Evolutionary conservation across 768 basidiomycete species (phyloP).

Genomic region (Boletus coccyginus): DNA sequence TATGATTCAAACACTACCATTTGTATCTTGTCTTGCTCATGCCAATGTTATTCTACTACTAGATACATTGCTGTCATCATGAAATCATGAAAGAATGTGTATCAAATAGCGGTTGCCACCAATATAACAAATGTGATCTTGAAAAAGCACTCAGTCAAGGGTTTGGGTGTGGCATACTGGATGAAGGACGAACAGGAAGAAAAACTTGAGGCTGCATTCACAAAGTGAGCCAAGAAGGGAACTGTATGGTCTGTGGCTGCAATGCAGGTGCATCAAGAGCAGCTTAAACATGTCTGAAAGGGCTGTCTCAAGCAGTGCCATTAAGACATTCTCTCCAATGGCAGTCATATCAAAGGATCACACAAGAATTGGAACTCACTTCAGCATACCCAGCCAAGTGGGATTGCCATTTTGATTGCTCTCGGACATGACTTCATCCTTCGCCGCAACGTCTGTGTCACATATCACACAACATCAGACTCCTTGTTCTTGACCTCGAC

Average conservation of each 20-base stretch:
- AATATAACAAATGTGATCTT: conserved; percentile 14
- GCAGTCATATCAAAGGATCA: conserved; percentile 28
- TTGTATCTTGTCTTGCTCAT: too few species aligned
- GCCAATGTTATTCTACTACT: neutral
- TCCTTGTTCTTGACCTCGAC: too few species aligned
- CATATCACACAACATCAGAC: too few species aligned
- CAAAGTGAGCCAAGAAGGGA: conserved; percentile 11
- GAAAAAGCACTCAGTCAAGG: conserved; percentile 4
- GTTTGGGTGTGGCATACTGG: conserved; percentile 15
- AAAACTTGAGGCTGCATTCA: conserved; percentile 5
- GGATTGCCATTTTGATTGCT: conserved; percentile 14
- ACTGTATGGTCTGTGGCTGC: conserved; percentile 20
- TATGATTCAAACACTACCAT: neutral
- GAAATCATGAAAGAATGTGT: conserved; percentile 5
- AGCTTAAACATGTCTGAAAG: conserved; percentile 27
- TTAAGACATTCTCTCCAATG: conserved; percentile 22
- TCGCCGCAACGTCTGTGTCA: conserved; percentile 14
- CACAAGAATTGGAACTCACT: conserved; percentile 31
- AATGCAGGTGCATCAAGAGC: conserved; percentile 23
- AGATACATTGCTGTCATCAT: conserved; percentile 14
- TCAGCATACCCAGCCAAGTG: conserved; percentile 18
- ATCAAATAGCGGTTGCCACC: neutral
- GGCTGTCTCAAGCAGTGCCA: conserved; percentile 24
- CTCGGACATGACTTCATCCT: conserved; percentile 24
- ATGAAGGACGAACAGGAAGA: conserved; percentile 14